These are phyloP conservation scores for Metarhizium rileyi DNA, from an alignment of 2,329 filamentous ascomycete species.

Conservation along the genomic window DNA sequence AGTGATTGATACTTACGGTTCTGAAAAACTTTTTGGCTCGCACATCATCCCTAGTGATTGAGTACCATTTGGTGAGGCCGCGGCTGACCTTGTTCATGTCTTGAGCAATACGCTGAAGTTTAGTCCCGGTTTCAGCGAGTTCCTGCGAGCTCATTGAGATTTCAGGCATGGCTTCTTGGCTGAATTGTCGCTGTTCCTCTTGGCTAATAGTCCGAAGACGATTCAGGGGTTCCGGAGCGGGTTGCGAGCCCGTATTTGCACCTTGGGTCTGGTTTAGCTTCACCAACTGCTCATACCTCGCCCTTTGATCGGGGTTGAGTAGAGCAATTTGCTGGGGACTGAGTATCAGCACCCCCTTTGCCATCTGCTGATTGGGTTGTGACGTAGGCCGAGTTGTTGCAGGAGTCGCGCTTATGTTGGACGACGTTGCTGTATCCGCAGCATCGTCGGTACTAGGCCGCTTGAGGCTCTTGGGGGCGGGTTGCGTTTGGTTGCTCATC, in stretches of 20 bases:
- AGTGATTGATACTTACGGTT: constrained; percentile 40
- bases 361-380: constrained; percentile 15
- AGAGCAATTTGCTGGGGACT: constrained; percentile 26
- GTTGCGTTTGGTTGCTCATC: constrained; percentile 14
- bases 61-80: constrained; percentile 38
- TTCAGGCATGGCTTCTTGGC: constrained; percentile 32
- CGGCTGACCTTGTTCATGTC: constrained; percentile 37
- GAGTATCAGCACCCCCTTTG: constrained; percentile 15
- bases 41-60: constrained; percentile 36
- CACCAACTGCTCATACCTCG: constrained; percentile 31
- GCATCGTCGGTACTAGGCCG: constrained; percentile 38
- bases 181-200: constrained; percentile 31
- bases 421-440: constrained; percentile 17
- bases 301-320: constrained; percentile 35
- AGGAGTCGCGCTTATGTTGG: constrained; percentile 11
- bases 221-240: constrained; percentile 15
- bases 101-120: constrained; percentile 29
- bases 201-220: constrained; percentile 26
- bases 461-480: constrained; percentile 36
- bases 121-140: constrained; percentile 32
- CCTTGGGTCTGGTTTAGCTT: constrained; percentile 19
- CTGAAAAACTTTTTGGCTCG: constrained; percentile 43
- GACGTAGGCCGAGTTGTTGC: constrained; percentile 13
- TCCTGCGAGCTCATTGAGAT: constrained; percentile 37
- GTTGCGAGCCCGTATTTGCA: constrained; percentile 10